Evolutionary conservation across 768 basidiomycete genomes (phyloP), one percentile per base, ranked within the genome.

Genomic region (Rhodotorula graminis): DNA sequence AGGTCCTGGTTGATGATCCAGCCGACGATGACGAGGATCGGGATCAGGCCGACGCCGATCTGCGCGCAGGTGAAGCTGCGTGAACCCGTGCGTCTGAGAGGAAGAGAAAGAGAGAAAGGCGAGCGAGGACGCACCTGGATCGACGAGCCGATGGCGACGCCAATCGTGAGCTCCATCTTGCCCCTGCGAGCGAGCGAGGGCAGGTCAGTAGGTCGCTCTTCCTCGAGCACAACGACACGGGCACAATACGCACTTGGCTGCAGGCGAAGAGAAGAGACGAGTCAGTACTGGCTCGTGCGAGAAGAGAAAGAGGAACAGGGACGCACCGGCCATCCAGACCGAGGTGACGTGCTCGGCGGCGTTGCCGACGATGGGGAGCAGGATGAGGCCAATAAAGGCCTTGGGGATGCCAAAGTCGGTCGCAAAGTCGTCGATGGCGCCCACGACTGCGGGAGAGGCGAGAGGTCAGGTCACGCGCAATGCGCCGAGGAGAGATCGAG

Each of bases 391-490:
- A 76, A 93, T 92, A 82, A 93, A 72, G 6, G 69, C 70, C 80
- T 91, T 91, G 0, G 91, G 90, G 65, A 96, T 90, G 65, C 85
- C 80, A 80, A 91, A 93, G 53, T 89, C 85, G 21, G 86, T 83
- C 5, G 93, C 91, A 37, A 90, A 91, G 80, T 94, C 92, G 80
- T 95, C 93, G 74, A 96, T 95, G 8, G 91, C 92, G 6, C 89
- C 90, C 50, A 95, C 92, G 80, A 92, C 90, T 91, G 64, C 23
- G 29, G 0, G 65, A 37, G 37, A 37, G 37, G 9, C 9, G 4
- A 9, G 47, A 67, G 72, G 18, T 12, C 44, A 46, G 12, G 42
- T 44, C 42, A 44, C 37, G 55, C 9, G 33, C 31, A 56, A 65
- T 37, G 19, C 47, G 47, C 5, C 18, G 47, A n/a, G n/a, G n/a